These are phyloP conservation scores for Limtongia smithiae DNA, from an alignment of 805 yeast species.

Conservation along the genomic window DNA sequence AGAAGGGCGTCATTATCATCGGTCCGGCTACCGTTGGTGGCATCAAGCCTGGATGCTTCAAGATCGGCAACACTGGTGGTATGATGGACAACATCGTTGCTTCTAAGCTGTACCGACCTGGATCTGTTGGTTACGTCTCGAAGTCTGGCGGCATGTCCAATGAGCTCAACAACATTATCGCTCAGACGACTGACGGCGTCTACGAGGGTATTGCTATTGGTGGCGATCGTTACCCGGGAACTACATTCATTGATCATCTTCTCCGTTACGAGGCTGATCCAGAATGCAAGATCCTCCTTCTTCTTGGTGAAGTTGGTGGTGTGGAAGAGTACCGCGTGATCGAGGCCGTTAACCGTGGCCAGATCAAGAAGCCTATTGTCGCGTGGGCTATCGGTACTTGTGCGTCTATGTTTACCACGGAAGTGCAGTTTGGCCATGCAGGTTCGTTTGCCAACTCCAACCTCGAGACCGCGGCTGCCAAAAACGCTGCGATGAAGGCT, in stretches of 20 bases:
- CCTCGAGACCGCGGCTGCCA: slow-evolving; percentile 63
- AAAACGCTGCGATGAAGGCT: slow-evolving; percentile 73
- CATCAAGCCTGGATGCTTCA: slow-evolving; percentile 49
- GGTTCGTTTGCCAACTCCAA: slow-evolving; percentile 70
- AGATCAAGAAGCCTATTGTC: slow-evolving; percentile 65
- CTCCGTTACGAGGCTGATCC: slow-evolving; percentile 61
- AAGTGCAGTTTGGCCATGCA: slow-evolving; percentile 59
- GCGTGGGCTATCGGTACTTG: slow-evolving; percentile 72
- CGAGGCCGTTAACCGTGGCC: slow-evolving; percentile 61
- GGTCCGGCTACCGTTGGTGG: slow-evolving; percentile 51
- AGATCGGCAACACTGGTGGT: slow-evolving; percentile 50
- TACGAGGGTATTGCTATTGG: slow-evolving; percentile 66
- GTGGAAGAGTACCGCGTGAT: slow-evolving; percentile 70
- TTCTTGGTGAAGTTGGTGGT: slow-evolving; percentile 70
- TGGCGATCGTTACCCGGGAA: slow-evolving; percentile 72
- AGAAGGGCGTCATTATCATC: slow-evolving; percentile 46
- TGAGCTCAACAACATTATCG: slow-evolving; percentile 46
- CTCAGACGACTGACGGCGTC: slow-evolving; percentile 46
- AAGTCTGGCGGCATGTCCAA: slow-evolving; percentile 50
- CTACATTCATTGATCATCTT: slow-evolving; percentile 66
- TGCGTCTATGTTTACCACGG: slow-evolving; percentile 69
- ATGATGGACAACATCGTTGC: slow-evolving; percentile 51
- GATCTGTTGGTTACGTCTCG: slow-evolving; percentile 48
- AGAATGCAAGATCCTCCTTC: slow-evolving; percentile 61
- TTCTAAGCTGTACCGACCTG: slow-evolving; percentile 48